These are phyloP conservation scores for Lasiodiplodia gonubiensis DNA, from an alignment of 2,329 filamentous ascomycete genomes.

Conservation along the genomic window DNA sequence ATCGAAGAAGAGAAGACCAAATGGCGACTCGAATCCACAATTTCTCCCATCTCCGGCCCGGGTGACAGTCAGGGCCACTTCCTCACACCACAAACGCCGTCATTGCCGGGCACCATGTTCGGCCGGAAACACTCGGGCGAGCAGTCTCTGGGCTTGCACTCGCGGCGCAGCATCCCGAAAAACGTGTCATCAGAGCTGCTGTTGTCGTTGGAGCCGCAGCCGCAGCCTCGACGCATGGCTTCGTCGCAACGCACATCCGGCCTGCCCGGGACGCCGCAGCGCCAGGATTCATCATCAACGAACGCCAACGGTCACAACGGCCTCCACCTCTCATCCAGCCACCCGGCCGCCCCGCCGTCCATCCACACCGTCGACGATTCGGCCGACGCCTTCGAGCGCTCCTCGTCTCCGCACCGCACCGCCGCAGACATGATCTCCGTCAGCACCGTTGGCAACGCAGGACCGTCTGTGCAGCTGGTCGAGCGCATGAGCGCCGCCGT, in stretches of 20 bases:
- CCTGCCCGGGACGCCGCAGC: constrained; percentile 39
- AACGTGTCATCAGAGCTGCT: constrained; percentile 39
- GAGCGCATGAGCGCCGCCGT: constrained; percentile 96
- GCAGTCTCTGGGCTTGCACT: constrained; percentile 43
- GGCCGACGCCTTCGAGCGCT: constrained; percentile 60
- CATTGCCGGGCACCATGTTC: constrained; percentile 30
- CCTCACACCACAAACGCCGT: constrained; percentile 25
- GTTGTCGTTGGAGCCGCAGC: constrained; percentile 42
- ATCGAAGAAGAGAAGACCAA: constrained; percentile 69
- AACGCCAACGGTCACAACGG: constrained; percentile 44
- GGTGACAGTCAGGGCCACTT: background rate
- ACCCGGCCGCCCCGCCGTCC: constrained; percentile 51
- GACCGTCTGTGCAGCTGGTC: constrained; percentile 91
- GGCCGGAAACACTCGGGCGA: constrained; percentile 48
- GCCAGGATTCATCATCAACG: constrained; percentile 36
- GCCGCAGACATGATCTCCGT: constrained; percentile 79
- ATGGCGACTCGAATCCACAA: constrained; percentile 59
- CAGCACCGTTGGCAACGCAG: constrained; percentile 80
- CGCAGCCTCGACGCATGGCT: constrained; percentile 40
- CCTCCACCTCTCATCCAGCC: constrained; percentile 29
- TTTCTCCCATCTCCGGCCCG: constrained; percentile 4
- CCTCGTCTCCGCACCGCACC: constrained; percentile 69
- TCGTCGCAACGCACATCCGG: constrained; percentile 44
- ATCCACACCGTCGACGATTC: constrained; percentile 49
- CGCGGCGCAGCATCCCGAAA: constrained; percentile 40